These are phyloP conservation scores for Rhodocollybia butyracea DNA, from an alignment of 768 basidiomycete genomes.

Conservation along the genomic window DNA sequence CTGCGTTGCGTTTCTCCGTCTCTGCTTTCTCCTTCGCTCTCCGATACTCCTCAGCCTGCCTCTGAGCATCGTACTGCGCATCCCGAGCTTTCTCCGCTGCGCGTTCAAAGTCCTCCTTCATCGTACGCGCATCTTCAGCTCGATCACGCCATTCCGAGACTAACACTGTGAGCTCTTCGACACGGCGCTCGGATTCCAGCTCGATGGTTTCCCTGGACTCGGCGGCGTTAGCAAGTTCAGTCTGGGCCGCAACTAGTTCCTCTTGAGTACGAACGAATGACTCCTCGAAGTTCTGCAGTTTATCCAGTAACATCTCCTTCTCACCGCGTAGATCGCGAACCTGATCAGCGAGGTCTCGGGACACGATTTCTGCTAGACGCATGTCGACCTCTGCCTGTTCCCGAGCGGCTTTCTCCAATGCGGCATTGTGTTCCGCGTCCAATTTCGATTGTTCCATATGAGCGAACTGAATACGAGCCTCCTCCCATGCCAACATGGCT, in stretches of 20 bases:
- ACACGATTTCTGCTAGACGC: not conserved
- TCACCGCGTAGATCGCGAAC: not conserved
- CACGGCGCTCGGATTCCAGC: constrained; percentile 2
- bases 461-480: not conserved
- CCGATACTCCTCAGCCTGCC: constrained; percentile 1
- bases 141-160: constrained; percentile 5
- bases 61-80: constrained; percentile 2
- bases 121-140: constrained; percentile 1
- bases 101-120: constrained; percentile 4
- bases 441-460: constrained; percentile 1
- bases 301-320: not conserved
- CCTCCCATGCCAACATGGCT: not conserved
- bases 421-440: not conserved
- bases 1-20: not conserved
- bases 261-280: not conserved
- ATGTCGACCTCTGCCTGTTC: constrained; percentile 2
- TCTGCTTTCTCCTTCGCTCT: constrained; percentile 6
- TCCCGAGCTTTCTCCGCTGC: not conserved
- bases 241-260: not conserved
- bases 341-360: not conserved
- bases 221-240: not conserved
- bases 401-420: not conserved
- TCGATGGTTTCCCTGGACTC: not conserved
- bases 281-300: not conserved
- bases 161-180: constrained; percentile 1